Evolutionary conservation across 192 early-diverging fungal species (phyloP).

Genomic region (Coemansia sp.): DNA sequence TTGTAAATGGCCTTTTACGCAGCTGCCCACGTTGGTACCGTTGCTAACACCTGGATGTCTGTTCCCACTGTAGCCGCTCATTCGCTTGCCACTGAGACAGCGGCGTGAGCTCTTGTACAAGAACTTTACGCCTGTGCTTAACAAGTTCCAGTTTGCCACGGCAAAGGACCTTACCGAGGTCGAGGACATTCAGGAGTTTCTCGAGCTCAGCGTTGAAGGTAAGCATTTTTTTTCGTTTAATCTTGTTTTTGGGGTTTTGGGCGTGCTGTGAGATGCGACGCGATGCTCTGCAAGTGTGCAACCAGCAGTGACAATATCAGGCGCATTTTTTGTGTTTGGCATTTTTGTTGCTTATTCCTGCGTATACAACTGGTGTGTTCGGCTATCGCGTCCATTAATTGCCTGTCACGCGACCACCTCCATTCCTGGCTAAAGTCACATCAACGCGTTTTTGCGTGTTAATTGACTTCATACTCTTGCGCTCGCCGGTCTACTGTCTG

Average conservation of each 20-base stretch:
- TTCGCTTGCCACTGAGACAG: constrained; percentile 71
- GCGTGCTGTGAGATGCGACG: not conserved
- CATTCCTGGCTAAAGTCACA: not conserved
- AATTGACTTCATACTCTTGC: not conserved
- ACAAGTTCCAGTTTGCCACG: constrained; percentile 90
- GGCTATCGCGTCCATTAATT: not conserved
- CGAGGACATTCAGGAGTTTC: constrained; percentile 94
- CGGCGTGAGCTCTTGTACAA: constrained; percentile 75
- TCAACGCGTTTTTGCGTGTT: not conserved
- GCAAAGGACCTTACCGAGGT: constrained; percentile 79
- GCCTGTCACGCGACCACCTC: constrained; percentile 1
- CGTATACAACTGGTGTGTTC: not conserved
- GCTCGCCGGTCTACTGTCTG: not conserved
- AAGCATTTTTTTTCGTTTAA: not conserved
- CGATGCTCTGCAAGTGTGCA: constrained; percentile 2
- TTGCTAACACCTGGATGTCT: not conserved
- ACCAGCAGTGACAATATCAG: not conserved
- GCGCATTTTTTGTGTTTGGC: not conserved
- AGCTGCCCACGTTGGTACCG: not conserved
- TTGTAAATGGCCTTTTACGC: not conserved
- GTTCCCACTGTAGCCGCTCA: constrained; percentile 61
- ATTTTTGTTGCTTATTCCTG: not conserved
- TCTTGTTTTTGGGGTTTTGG: not conserved
- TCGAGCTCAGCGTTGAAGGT: constrained; percentile 53
- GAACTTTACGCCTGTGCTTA: constrained; percentile 76